These are phyloP conservation scores for Beauveria varroae DNA, from an alignment of 2,329 filamentous ascomycete genomes.

Conservation along the genomic window DNA sequence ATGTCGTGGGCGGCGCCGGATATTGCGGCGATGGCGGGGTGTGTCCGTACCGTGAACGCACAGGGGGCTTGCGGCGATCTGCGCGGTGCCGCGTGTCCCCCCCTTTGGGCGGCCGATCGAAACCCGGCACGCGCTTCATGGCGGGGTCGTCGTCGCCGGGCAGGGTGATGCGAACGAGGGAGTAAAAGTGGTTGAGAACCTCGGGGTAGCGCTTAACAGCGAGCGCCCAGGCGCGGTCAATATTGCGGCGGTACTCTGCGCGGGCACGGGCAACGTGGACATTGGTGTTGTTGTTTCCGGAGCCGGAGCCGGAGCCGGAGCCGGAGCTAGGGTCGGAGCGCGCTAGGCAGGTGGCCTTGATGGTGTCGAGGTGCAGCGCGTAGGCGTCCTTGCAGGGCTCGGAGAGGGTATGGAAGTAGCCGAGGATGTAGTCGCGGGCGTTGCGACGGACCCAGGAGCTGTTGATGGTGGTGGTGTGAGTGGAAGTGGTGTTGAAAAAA, in stretches of 20 bases:
- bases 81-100: too few relatives aligned
- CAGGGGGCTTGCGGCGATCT: too few relatives aligned
- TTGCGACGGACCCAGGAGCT: constrained; percentile 58
- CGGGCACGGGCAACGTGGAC: constrained; percentile 40
- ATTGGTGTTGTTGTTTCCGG: too few relatives aligned
- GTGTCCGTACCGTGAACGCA: too few relatives aligned
- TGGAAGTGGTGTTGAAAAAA: background rate
- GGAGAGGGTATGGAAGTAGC: constrained; percentile 55
- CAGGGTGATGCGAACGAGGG: constrained; percentile 58
- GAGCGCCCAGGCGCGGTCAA: constrained; percentile 71
- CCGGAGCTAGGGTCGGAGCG: constrained; percentile 39
- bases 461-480: background rate
- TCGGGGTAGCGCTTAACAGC: constrained; percentile 72
- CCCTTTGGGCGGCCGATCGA: too few relatives aligned
- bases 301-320: too few relatives aligned
- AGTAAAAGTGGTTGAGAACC: constrained; percentile 75
- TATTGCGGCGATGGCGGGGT: too few relatives aligned
- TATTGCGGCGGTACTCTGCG: constrained; percentile 62
- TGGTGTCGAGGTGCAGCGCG: constrained; percentile 45
- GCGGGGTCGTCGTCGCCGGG: constrained; percentile 54
- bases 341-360: constrained; percentile 47
- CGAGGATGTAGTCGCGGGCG: constrained; percentile 60
- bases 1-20: too few relatives aligned
- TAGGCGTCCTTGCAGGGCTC: constrained; percentile 54
- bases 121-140: constrained; percentile 38